Evolutionary conservation across 163 green algal genomes (phyloP), one percentile per base, ranked within the genome.

Genomic region (Prototheca cutis): DNA sequence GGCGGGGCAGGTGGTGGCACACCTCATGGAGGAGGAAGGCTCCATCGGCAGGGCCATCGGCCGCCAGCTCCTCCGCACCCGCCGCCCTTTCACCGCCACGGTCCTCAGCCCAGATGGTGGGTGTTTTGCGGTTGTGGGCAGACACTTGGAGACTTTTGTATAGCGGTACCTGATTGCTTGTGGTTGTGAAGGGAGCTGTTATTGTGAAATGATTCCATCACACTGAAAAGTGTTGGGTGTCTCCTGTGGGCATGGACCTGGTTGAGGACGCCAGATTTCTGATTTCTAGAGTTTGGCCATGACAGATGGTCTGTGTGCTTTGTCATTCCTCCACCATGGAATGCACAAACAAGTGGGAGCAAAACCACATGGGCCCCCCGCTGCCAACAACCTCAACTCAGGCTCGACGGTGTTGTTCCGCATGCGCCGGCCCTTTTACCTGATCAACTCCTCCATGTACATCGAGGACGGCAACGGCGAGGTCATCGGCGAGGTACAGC

Each of bases 71-170:
- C 76, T 94, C 40, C 63, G 75, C 30, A 88, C 79, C 0, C 69
- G 81, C 28, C 70, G 87, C 19, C 67, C 71, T 53, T 93, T 95
- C 69, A 87, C 72, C 0, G 75, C 84, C 33, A 94, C 85, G 6
- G 78, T 95, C 28, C 77, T 95, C 53, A 82, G 52, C 49, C 75
- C 84, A 3, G 82, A 92, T 51, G 87, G 86, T 81, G 58, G 48
- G 66, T 6, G 24, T 40, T 23, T 30, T 47, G 47, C 2, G 3
- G 39, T 19, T 27, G 51, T 2, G 18, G 33, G 23, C 4, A 23
- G 21, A 8, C 47, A 6, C 5, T 24, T 2, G 31, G 40, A 36
- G 18, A 13, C 18, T 17, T 8, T 17, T 42, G n/a, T n/a, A n/a
- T n/a, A n/a, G n/a, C n/a, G n/a, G n/a, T n/a, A n/a, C n/a, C n/a